Base-by-base conservation (phyloP, 768 basidiomycete genomes). In the Gautieria morchelliformis region DNA sequence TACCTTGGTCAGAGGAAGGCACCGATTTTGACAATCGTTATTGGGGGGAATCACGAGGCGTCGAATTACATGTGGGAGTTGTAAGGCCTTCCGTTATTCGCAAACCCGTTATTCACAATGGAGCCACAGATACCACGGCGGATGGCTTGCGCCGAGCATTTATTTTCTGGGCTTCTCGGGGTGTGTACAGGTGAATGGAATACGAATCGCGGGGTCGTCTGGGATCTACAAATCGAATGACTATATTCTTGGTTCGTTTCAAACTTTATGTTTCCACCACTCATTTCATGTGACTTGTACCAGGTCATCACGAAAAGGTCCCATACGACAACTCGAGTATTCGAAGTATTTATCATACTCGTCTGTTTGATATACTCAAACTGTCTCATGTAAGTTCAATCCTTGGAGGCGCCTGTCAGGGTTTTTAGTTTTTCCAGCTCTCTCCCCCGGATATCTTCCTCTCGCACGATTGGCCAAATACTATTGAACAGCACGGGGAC, bases 1-100 rank as follows among this genome's bases (percentile, higher is more conserved):
- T 97, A 99, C 66, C 84, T 82, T 1, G 91, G 92, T 1, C 76
- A 87, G 66, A 84, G 76, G 65, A 71, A 62, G n/a, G 93, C 95
- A 2, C 93, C 94, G 0, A 69, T 95, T 4, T 70, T 95, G 67
- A 99, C 96, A 0, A 75, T 99, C 12, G 83, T 98, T 50, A 96
- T 98, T 65, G 96, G 96, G 15, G 96, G 96, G 9, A 98, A 98
- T 67, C 96, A 98, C 68, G 96, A 98, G 71, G 92, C 92, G 1
- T 93, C 90, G 20, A 96, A 93, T 63, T 96, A 97, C 66, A 77
- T 98, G 73, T 94, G 91, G 87, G 96, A 99, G 69, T 71, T 96
- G 90, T 92, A 65, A 70, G 88, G 73, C 1, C 32, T 15, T 27
- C 9, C 5, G 2, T 37, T 52, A 30, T n/a, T 37, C 47, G 32